These are phyloP conservation scores for Colletotrichum spaethianum DNA, from an alignment of 2,329 filamentous ascomycete species.

Conservation along the genomic window DNA sequence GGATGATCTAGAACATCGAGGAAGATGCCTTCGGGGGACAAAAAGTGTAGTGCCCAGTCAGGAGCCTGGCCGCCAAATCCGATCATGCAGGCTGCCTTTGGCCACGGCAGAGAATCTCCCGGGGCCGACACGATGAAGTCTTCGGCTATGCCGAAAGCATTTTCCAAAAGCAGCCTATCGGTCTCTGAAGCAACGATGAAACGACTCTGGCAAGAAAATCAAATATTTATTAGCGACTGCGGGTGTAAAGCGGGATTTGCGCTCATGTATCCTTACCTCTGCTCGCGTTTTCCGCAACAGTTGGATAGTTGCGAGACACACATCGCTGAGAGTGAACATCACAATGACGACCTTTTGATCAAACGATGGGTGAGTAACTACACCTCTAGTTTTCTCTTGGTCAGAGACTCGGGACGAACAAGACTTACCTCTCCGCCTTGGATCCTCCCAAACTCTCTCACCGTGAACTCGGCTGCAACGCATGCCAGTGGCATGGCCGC, in stretches of 20 bases:
- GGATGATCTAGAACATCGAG: too few relatives aligned
- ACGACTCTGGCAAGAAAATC: background rate
- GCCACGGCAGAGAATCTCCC: background rate
- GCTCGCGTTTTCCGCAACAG: background rate
- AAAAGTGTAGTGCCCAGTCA: too few relatives aligned
- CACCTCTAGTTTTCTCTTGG: background rate
- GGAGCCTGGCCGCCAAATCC: background rate
- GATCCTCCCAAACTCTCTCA: conserved; percentile 47
- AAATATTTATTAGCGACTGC: too few relatives aligned
- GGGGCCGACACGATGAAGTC: background rate
- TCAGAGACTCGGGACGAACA: background rate
- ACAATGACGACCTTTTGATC: background rate
- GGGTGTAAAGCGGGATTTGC: background rate
- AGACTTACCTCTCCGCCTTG: background rate
- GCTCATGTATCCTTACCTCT: background rate
- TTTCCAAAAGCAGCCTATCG: conserved; percentile 10
- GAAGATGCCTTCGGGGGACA: too few relatives aligned
- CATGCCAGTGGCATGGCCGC: conserved; percentile 53
- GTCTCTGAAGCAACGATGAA: conserved; percentile 1
- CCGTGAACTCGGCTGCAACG: conserved; percentile 48
- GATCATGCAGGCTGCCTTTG: conserved; percentile 1
- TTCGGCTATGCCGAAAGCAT: background rate
- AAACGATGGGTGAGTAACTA: background rate
- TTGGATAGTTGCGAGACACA: conserved; percentile 8
- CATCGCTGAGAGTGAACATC: conserved; percentile 5